Evolutionary conservation across 192 early-diverging fungal genomes (phyloP).

Genomic region (Coemansia sp.): DNA sequence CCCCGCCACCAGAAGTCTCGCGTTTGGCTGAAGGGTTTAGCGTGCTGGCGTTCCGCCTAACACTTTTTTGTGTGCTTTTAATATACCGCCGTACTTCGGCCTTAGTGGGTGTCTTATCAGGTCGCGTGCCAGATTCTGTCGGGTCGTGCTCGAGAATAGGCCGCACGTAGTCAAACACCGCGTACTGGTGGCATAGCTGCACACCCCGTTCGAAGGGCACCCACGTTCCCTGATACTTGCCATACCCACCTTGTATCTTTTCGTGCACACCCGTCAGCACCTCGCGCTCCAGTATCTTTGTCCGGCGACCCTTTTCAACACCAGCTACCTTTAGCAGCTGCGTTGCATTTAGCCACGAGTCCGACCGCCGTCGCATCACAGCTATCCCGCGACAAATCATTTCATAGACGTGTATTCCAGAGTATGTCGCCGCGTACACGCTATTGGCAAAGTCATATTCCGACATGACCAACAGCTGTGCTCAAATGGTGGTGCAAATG

Average conservation of each 20-base stretch:
- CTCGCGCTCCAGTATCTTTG: slow-evolving; percentile 92
- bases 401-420: slow-evolving; percentile 93
- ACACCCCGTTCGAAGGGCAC: slow-evolving; percentile 86
- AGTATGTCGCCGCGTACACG: slow-evolving; percentile 90
- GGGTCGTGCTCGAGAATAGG: slow-evolving; percentile 81
- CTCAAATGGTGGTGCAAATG: background rate
- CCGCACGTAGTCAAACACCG: slow-evolving; percentile 68
- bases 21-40: slow-evolving; percentile 14
- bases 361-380: slow-evolving; percentile 76
- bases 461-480: slow-evolving; percentile 15
- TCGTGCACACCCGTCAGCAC: slow-evolving; percentile 85
- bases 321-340: slow-evolving; percentile 97
- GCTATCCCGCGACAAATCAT: slow-evolving; percentile 77
- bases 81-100: slow-evolving; percentile 39
- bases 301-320: slow-evolving; percentile 88
- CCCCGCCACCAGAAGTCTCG: slow-evolving; percentile 3
- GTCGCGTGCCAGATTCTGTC: slow-evolving; percentile 54
- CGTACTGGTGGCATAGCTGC: slow-evolving; percentile 74
- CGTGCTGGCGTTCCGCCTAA: background rate
- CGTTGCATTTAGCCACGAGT: slow-evolving; percentile 95
- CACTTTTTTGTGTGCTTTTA: slow-evolving; percentile 29
- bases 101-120: slow-evolving; percentile 60
- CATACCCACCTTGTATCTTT: slow-evolving; percentile 98
- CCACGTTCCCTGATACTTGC: slow-evolving; percentile 96
- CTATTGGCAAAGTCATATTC: slow-evolving; percentile 11